Evolutionary conservation across 768 basidiomycete species (phyloP).

Genomic region (Amanita rubescens): DNA sequence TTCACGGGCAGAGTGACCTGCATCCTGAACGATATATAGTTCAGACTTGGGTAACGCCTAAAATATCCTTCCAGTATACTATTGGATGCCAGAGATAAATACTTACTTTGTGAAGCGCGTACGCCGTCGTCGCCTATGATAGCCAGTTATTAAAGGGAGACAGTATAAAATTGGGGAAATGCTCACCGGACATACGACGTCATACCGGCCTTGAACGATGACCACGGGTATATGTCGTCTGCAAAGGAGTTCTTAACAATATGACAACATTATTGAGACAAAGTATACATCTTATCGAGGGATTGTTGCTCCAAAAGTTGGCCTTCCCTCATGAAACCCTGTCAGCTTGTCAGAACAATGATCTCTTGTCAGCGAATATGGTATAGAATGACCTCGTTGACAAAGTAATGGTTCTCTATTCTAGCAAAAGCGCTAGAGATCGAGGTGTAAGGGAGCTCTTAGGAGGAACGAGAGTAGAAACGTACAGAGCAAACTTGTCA

Average conservation of each 20-base stretch:
- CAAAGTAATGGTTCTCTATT: slow-evolving; percentile 89
- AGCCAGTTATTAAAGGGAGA: not conserved
- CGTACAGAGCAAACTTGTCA: slow-evolving; percentile 72
- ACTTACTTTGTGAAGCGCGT: slow-evolving; percentile 61
- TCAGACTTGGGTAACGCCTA: slow-evolving; percentile 74
- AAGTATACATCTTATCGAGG: slow-evolving; percentile 78
- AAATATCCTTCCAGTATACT: not conserved
- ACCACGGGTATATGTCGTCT: slow-evolving; percentile 85
- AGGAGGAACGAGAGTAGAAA: slow-evolving; percentile 8
- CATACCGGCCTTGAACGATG: slow-evolving; percentile 83
- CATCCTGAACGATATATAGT: slow-evolving; percentile 72
- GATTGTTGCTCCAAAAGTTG: slow-evolving; percentile 78
- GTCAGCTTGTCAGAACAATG: not conserved
- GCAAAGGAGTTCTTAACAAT: not conserved
- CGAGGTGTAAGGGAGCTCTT: not conserved
- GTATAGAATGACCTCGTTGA: slow-evolving; percentile 52
- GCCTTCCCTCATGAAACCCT: slow-evolving; percentile 86
- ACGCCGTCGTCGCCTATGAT: slow-evolving; percentile 67
- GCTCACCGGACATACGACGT: slow-evolving; percentile 76
- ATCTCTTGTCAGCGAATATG: not conserved
- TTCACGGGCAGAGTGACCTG: slow-evolving; percentile 83
- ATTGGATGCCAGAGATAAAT: not conserved
- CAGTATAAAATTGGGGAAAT: slow-evolving; percentile 1
- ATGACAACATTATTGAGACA: not conserved
- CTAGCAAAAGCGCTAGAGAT: slow-evolving; percentile 69